Percentiles rank a stretch among this genome's conserved stretches.
Evolutionary conservation across 208 protist species (phyloP).

Genomic region (Leishmania aethiopica): DNA sequence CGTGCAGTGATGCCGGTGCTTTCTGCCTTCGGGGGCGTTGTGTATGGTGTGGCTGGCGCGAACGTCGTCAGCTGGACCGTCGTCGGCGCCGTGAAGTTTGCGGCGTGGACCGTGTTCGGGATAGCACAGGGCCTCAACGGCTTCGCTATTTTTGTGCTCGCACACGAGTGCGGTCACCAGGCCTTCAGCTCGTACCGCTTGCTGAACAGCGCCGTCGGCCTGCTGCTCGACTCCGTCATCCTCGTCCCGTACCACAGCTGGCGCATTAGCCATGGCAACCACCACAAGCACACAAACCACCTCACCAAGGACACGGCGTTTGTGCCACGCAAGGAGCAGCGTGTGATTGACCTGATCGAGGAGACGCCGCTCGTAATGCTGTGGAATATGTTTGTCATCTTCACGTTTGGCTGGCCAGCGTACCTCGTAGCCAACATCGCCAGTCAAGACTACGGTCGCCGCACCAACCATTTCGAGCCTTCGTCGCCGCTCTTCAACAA

Average conservation of each 20-base stretch:
- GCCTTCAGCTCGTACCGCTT: conserved; percentile 79
- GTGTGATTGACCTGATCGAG: conserved; percentile 65
- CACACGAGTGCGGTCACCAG: conserved; percentile 95
- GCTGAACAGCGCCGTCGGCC: conserved; percentile 91
- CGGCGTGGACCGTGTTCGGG: conserved; percentile 70
- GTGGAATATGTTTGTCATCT: conserved; percentile 60
- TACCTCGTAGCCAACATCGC: conserved; percentile 84
- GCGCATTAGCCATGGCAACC: conserved; percentile 91
- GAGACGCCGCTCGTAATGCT: conserved; percentile 70
- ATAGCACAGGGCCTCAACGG: conserved; percentile 83
- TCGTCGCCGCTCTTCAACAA: conserved; percentile 77
- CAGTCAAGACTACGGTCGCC: conserved; percentile 75
- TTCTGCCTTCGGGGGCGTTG: conserved; percentile 11
- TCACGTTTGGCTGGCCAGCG: conserved; percentile 88
- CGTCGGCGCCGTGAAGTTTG: conserved; percentile 35
- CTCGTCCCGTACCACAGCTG: conserved; percentile 95
- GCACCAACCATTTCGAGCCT: conserved; percentile 86
- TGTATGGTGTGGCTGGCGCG: conserved; percentile 14
- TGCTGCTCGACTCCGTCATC: conserved; percentile 85
- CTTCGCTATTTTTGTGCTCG: conserved; percentile 93
- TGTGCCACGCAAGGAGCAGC: conserved; percentile 65
- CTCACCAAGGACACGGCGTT: conserved; percentile 91
- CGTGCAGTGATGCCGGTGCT: conserved; percentile 42
- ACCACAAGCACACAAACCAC: conserved; percentile 96
- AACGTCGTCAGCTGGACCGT: conserved; percentile 13